Evolutionary conservation across 1,139 yeast species (phyloP), one percentile per base, ranked within the genome.

Genomic region (Suhomyces chickasaworum): DNA sequence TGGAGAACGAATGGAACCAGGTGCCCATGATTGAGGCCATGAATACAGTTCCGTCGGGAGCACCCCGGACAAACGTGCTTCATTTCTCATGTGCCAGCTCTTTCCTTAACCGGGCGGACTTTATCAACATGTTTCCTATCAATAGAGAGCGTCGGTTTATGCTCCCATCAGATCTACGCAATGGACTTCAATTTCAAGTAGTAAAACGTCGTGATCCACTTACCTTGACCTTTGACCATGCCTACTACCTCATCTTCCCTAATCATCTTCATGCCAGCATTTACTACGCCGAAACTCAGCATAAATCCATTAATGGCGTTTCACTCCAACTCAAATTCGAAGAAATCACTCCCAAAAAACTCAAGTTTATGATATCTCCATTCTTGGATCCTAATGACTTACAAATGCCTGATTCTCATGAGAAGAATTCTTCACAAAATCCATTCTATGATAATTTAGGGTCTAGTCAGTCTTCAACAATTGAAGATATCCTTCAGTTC

Each of bases 181-280:
- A 58, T 17, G 68, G 67, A 1, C 48, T 68, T n/a, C 46, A 51
- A 15, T 72, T 73, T 40, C 58, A 59, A 25, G 70, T 73, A 2
- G 64, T 79, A 7, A 75, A 83, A 48, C 75, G 75, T 12, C 62
- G 89, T 47, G 67, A 77, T 49, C 80, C 81, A 0, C 44, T 57
- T 2, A 73, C 66, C 20, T 61, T 84, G 32, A 54, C 65, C 23
- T 75, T 78, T 36, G 64, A 71, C 51, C 73, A 77, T 40, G 72
- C 76, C 2, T 83, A 82, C 58, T 83, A 75, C 56, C 63, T 84
- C 33, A 60, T 79, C 3, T 84, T 84, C 55, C 67, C 70, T 4
- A 63, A 66, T 36, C 61, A 64, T 41, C 66, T 69, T 27, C 77
- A 76, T 18, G 88, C 89, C 0, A 71, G 80, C 23, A 67, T 69